phyloP scores from a whole-genome alignment of 495 filamentous ascomycete species.

The Hypoxylon rickii region DNA sequence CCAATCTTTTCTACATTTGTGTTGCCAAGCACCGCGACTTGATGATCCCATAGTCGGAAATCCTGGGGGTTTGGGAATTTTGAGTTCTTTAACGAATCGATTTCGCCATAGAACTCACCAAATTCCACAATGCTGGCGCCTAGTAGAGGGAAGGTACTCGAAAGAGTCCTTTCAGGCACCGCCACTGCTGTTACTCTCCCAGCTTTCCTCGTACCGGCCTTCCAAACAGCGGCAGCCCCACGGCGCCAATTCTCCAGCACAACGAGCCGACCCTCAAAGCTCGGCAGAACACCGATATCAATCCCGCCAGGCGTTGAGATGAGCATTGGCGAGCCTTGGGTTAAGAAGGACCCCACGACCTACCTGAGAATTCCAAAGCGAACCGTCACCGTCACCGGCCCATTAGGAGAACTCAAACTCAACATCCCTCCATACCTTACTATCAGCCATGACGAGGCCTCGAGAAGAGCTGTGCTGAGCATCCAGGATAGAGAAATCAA shows the following conservation, averaged over 20 bases:
- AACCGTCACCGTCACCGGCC: slow-evolving; percentile 72
- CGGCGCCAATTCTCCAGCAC: slow-evolving; percentile 74
- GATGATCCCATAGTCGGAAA: slow-evolving; percentile 30
- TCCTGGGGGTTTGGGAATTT: slow-evolving; percentile 17
- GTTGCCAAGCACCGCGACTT: slow-evolving; percentile 2
- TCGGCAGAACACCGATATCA: slow-evolving; percentile 79
- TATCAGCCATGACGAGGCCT: slow-evolving; percentile 64
- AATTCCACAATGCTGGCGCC: slow-evolving; percentile 54
- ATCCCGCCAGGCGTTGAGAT: slow-evolving; percentile 84
- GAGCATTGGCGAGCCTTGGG: slow-evolving; percentile 61
- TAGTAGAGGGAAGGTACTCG: slow-evolving; percentile 49
- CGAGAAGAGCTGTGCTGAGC: slow-evolving; percentile 65
- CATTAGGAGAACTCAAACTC: slow-evolving; percentile 74
- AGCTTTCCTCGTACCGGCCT: slow-evolving; percentile 75
- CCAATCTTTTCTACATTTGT: not conserved
- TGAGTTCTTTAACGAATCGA: slow-evolving; percentile 26
- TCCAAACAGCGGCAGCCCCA: slow-evolving; percentile 54
- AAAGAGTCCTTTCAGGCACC: slow-evolving; percentile 40
- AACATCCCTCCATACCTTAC: slow-evolving; percentile 72
- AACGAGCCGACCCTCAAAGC: slow-evolving; percentile 69
- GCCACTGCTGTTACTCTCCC: slow-evolving; percentile 56
- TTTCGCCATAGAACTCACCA: slow-evolving; percentile 6
- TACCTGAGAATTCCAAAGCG: slow-evolving; percentile 59
- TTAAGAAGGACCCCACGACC: slow-evolving; percentile 55
- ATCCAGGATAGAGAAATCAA: slow-evolving; percentile 65